phyloP scores from a whole-genome alignment of 2,329 filamentous ascomycete species.

The Elsinoe arachidis region DNA sequence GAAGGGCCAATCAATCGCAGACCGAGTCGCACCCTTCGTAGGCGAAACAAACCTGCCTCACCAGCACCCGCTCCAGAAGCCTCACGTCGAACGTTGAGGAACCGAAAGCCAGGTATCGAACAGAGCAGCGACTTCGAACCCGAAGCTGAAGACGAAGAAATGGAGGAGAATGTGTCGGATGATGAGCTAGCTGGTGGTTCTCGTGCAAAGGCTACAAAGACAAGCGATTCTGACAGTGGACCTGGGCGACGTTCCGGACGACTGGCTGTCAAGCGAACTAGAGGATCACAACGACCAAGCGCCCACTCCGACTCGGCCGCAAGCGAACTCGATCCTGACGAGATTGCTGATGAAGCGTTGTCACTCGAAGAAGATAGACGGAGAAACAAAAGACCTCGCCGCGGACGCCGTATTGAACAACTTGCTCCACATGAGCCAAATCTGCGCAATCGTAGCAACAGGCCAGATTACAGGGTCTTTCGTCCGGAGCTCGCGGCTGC shows the following conservation, averaged over 20 bases:
- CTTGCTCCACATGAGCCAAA: slow-evolving; percentile 37
- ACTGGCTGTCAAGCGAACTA: slow-evolving; percentile 39
- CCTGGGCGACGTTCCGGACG: slow-evolving; percentile 42
- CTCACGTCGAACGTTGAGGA: slow-evolving; percentile 33
- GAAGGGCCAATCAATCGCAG: slow-evolving; percentile 43
- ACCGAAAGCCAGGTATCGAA: slow-evolving; percentile 37
- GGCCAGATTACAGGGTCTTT: slow-evolving; percentile 79
- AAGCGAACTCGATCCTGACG: slow-evolving; percentile 38
- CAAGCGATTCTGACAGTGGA: slow-evolving; percentile 25
- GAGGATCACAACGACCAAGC: slow-evolving; percentile 31
- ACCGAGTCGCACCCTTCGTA: slow-evolving; percentile 30
- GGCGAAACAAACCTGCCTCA: slow-evolving; percentile 23
- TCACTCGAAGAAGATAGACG: slow-evolving; percentile 47
- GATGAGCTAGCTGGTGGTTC: slow-evolving; percentile 13
- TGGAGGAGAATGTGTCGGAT: slow-evolving; percentile 30
- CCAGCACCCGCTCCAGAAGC: slow-evolving; percentile 20
- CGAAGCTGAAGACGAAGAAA: slow-evolving; percentile 47
- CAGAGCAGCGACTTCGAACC: slow-evolving; percentile 59
- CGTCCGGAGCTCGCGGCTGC: slow-evolving; percentile 63
- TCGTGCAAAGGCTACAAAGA: slow-evolving; percentile 26
- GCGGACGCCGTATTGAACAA: slow-evolving; percentile 16
- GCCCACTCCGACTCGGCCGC: slow-evolving; percentile 41
- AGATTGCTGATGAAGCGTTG: slow-evolving; percentile 49
- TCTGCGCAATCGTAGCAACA: slow-evolving; percentile 54
- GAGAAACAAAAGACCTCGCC: slow-evolving; percentile 33